Evolutionary conservation across 2,329 filamentous ascomycete species (phyloP).

Genomic region (Nigrospora sphaerica): DNA sequence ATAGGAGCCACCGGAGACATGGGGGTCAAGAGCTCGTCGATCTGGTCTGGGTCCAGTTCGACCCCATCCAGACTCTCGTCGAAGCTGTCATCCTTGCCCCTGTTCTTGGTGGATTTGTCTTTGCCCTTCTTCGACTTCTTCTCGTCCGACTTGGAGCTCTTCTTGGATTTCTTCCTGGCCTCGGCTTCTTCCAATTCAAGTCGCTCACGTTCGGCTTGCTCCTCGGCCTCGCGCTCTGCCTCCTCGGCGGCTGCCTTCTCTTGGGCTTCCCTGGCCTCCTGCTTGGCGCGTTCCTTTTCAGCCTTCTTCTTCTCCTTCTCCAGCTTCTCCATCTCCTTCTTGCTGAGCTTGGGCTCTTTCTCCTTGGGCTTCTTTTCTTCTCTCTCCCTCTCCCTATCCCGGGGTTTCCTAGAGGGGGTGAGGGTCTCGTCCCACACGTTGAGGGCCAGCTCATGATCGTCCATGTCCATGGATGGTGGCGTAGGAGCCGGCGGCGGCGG

Average conservation of each 20-base stretch:
- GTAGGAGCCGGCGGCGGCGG: slow-evolving; percentile 40
- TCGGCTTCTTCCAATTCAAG: slow-evolving; percentile 17
- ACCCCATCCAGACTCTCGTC: slow-evolving; percentile 23
- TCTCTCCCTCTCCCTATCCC: slow-evolving; percentile 35
- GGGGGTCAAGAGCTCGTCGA: slow-evolving; percentile 12
- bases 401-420: slow-evolving; percentile 24
- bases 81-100: slow-evolving; percentile 17
- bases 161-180: slow-evolving; percentile 30
- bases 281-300: slow-evolving; percentile 36
- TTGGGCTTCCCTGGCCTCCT: slow-evolving; percentile 19
- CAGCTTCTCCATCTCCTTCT: slow-evolving; percentile 44
- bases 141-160: slow-evolving; percentile 24
- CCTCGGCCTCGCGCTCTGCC: slow-evolving; percentile 9
- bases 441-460: slow-evolving; percentile 27
- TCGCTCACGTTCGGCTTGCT: slow-evolving; percentile 16
- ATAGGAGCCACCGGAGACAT: slow-evolving; percentile 9
- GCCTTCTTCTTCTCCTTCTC: slow-evolving; percentile 31
- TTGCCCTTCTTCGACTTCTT: slow-evolving; percentile 26
- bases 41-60: slow-evolving; percentile 17
- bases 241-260: slow-evolving; percentile 1
- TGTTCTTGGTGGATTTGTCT: slow-evolving; percentile 19
- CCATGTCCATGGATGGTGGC: slow-evolving; percentile 38
- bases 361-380: slow-evolving; percentile 32
- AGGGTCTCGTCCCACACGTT: slow-evolving; percentile 25
- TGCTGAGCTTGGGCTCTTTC: slow-evolving; percentile 36